Evolutionary conservation across 1,284 basidiomycete genomes (phyloP).

Genomic region (Pseudozyma tsukubaensis): DNA sequence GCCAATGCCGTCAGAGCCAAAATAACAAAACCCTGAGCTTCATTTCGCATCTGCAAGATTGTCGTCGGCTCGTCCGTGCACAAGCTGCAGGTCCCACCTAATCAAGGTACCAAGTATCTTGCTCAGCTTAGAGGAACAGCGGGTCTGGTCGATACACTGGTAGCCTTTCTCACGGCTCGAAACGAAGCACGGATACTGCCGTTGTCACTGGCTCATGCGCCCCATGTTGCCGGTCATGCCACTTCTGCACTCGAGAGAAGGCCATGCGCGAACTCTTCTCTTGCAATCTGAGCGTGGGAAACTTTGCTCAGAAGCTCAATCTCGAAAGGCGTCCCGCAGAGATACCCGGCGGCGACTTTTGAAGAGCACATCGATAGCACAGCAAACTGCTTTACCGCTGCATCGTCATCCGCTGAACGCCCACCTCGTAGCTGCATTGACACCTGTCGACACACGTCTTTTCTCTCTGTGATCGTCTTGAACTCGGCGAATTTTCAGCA

Average conservation of each 20-base stretch:
- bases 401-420: constrained; percentile 1
- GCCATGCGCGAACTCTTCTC: constrained; percentile 5
- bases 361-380: constrained; percentile 3
- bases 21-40: constrained; percentile 8
- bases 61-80: constrained; percentile 1
- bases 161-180: constrained; percentile 14
- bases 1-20: background rate
- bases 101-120: background rate
- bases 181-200: constrained; percentile 14
- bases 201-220: background rate
- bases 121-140: background rate
- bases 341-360: background rate
- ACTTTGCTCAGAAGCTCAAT: constrained; percentile 7
- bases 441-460: constrained; percentile 30
- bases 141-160: background rate
- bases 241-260: background rate
- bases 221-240: constrained; percentile 9
- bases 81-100: constrained; percentile 3
- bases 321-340: background rate
- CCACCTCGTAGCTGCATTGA: constrained; percentile 5
- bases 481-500: background rate
- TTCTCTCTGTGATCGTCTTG: background rate
- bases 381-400: constrained; percentile 2
- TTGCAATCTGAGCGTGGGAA: constrained; percentile 18
- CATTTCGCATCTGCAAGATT: constrained; percentile 3